Base-by-base conservation (phyloP, 2,329 filamentous ascomycete species). In the Colletotrichum sp. region DNA sequence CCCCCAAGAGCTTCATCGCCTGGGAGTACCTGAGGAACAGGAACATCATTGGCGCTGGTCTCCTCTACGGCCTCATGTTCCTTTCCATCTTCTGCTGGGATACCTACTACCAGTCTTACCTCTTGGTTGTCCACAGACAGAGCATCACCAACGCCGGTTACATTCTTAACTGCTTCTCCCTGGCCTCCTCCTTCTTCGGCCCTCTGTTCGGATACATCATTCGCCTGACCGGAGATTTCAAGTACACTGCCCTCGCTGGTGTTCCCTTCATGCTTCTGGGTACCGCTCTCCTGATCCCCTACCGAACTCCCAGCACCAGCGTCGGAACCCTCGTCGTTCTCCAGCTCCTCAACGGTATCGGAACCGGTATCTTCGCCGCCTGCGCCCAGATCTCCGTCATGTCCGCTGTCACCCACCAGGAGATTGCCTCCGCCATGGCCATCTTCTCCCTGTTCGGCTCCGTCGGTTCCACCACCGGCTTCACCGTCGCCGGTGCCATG, bases 1-100 rank as follows among this genome's bases (percentile, higher is more conserved):
- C 90, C 0, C 87, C 85, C 0, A 87, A 87, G 52, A 87, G 89
- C 26, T 89, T 92, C 80, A 85, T 93, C 28, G 88, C 86, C 2
- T 88, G 85, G 80, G 78, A 82, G 64, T 81, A 91, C 68, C 82
- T 90, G 79, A 82, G 81, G 15, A 83, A 87, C 59, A 84, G 84
- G 28, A 88, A 76, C 44, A 68, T 83, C 28, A 59, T 82, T 18
- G 81, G 80, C 8, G 76, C 80, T 10, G 81, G 80, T 64, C 34
- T 81, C 4, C 72, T 82, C 28, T 78, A 76, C 64, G 77, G 78
- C 26, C 74, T 79, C 8, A 75, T 81, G 30, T 83, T 84, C 71
- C 77, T 82, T 21, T 80, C 79, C 16, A 83, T 81, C 52, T 84
- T 80, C 77, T 79, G 79, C 78, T 83, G 83, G 81, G 83, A 84